Evolutionary conservation across 2,329 filamentous ascomycete genomes (phyloP).

Genomic region (Gyromitra esculenta): DNA sequence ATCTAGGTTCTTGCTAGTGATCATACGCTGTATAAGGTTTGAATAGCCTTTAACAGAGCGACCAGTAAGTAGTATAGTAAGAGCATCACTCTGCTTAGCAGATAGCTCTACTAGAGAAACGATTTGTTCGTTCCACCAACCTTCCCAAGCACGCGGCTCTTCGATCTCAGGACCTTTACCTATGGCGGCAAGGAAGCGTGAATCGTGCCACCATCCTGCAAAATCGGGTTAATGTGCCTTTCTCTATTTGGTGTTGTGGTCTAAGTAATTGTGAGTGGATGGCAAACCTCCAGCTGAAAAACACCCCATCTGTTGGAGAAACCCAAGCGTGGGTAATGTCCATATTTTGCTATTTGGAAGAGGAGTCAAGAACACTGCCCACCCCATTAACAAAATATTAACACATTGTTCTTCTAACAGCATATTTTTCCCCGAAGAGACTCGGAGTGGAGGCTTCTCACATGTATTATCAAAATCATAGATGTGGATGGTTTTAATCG

Average conservation of each 20-base stretch:
- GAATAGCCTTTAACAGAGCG: slow-evolving; percentile 80
- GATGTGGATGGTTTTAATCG: slow-evolving; percentile 83
- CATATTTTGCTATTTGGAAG: slow-evolving; percentile 89
- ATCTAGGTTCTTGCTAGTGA: slow-evolving; percentile 77
- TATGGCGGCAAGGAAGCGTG: slow-evolving; percentile 82
- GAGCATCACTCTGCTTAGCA: slow-evolving; percentile 82
- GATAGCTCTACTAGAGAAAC: slow-evolving; percentile 81
- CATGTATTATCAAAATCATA: slow-evolving; percentile 97
- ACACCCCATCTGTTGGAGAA: slow-evolving; percentile 77
- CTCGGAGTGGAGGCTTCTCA: slow-evolving; percentile 20
- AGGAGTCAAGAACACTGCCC: slow-evolving; percentile 85
- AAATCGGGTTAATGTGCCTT: not conserved
- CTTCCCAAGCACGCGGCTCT: slow-evolving; percentile 83
- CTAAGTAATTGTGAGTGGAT: not conserved
- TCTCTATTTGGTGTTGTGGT: not conserved
- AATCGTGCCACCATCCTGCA: slow-evolving; percentile 91
- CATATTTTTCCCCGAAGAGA: not conserved
- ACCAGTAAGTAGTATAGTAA: slow-evolving; percentile 88
- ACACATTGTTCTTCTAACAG: not conserved
- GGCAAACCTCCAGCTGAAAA: slow-evolving; percentile 72
- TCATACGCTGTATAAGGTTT: slow-evolving; percentile 82
- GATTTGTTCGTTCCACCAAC: slow-evolving; percentile 97
- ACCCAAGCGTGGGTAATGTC: slow-evolving; percentile 79
- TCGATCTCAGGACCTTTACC: slow-evolving; percentile 84
- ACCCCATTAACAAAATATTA: slow-evolving; percentile 47